Base-by-base conservation (phyloP, 83 land plant genomes). In the Thuja plicata region DNA sequence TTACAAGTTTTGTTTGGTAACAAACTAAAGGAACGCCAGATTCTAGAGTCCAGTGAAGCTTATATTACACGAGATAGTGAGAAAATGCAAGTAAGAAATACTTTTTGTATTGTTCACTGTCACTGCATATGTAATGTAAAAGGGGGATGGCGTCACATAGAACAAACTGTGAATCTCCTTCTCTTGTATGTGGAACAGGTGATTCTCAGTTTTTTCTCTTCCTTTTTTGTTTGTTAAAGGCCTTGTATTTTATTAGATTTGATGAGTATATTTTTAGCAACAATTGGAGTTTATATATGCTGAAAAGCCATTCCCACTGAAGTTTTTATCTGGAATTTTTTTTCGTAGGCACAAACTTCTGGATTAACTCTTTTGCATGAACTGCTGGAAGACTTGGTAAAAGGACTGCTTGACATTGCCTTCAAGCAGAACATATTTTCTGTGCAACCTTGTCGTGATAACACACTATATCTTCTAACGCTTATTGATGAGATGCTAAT, bases 381-480 rank as follows among this genome's bases (percentile, higher is more conserved):
- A 55, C 85, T 98, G 30, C 93, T 95, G 77, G 94, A 90, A 38
- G 99, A 97, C 88, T 84, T 98, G 77, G 73, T 96, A 62, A 89
- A 88, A 83, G 94, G 89, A 81, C 92, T 98, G 60, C 55, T 95
- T 10, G 92, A 92, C 24, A 76, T 94, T 57, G 89, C 94, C 40
- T 89, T 94, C 81, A 91, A 91, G 41, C 95, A 97, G 19, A 93
- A 92, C 57, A 90, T 94, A 5, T 93, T 96, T 24, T 12, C 90
- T 41, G 90, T 93, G 27, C 99, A 98, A 88, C 99, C 99, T 70
- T 98, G 99, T 91, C 98, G 99, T 30, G 99, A 98, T 88, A 98
- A 98, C 90, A 88, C 95, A 32, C 89, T 98, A 55, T 96, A 94
- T 88, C 93, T 97, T 78, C 91, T 98, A 78, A 88, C 92, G 50